Conservation (phyloP, 371 early-diverging fungal species). For the Rhizopus arrhizus region DNA sequence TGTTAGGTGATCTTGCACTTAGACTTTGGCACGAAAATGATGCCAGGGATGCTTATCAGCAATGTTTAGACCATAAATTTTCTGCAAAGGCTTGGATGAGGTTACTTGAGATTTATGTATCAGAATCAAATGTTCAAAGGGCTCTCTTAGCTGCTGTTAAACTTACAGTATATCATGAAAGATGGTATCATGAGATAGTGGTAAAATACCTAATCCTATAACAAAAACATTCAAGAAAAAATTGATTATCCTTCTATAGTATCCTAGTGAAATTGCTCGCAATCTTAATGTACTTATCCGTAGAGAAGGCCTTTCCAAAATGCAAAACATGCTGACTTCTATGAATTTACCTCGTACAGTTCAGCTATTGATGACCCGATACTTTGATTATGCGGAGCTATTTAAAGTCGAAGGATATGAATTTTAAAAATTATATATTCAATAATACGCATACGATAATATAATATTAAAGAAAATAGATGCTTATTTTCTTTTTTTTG, state of each 20-base stretch:
- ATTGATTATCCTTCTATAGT: constrained; percentile 40
- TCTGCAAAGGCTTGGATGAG: constrained; percentile 86
- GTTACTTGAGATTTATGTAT: constrained; percentile 81
- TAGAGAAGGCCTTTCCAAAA: constrained; percentile 86
- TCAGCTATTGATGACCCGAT: constrained; percentile 75
- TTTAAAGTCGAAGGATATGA: constrained; percentile 83
- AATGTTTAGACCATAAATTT: constrained; percentile 87
- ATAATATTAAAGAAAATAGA: too few species aligned
- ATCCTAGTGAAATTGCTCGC: constrained; percentile 86
- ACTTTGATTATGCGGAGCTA: constrained; percentile 79
- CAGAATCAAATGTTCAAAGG: constrained; percentile 75
- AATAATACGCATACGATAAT: too few species aligned
- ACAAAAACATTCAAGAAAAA: too few species aligned
- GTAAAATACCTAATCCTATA: constrained; percentile 46
- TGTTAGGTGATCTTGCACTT: constrained; percentile 90
- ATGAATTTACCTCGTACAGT: constrained; percentile 84
- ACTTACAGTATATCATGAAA: constrained; percentile 78
- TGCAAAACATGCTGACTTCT: constrained; percentile 85
- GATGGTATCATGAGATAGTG: constrained; percentile 84
- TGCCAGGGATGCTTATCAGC: constrained; percentile 86
- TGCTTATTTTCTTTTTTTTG: too few species aligned
- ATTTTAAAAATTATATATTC: constrained; percentile 41
- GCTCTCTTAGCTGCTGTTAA: constrained; percentile 81
- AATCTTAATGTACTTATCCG: constrained; percentile 81
- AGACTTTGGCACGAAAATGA: constrained; percentile 87